Base-by-base conservation (phyloP, 345 rosid genomes). In the Gossypium raimondii region DNA sequence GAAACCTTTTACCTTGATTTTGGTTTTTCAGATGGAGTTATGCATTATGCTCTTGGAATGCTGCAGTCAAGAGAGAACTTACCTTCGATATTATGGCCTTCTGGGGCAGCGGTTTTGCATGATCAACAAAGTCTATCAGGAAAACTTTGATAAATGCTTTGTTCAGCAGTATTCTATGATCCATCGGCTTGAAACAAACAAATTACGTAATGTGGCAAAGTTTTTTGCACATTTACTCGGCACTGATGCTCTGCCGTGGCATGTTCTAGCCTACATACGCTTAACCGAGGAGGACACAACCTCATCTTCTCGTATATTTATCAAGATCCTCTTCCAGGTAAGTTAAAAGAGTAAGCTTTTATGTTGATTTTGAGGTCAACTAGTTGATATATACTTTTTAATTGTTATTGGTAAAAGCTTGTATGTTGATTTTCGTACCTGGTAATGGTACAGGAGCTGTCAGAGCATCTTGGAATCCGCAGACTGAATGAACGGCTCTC, bases 321-420 rank as follows among this genome's bases (percentile, higher is more conserved):
- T 95, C 75, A 93, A 95, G 89, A 95, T 91, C 78, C 99, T 95
- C 52, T 95, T 95, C 78, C 93, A 94, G 98, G 98, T 92, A 79
- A 78, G 70, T 75, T 69, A 38, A 72, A 16, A 20, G 60, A 48
- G 9, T 27, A 18, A 10, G 11, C 47, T 29, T 48, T 10, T 17
- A 53, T 29, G n/a, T 50, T 3, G 9, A 14, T 14, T 24, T 13
- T 20, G 7, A 2, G 38, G 25, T 63, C 67, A 67, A 67, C 11
- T 12, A 45, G 55, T 44, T 44, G 4, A 24, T 62, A 8, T 5
- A 34, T 34, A 34, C 41, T 20, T 25, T n/a, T 10, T 7, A 7
- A 7, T 43, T 38, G 50, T 50, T 25, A 16, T 29, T 80, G 47
- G 55, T 29, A 29, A 11, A 51, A 53, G 65, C 53, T 65, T 27